Conservation (phyloP, 768 basidiomycete species). For the Lactarius hatsudake region DNA sequence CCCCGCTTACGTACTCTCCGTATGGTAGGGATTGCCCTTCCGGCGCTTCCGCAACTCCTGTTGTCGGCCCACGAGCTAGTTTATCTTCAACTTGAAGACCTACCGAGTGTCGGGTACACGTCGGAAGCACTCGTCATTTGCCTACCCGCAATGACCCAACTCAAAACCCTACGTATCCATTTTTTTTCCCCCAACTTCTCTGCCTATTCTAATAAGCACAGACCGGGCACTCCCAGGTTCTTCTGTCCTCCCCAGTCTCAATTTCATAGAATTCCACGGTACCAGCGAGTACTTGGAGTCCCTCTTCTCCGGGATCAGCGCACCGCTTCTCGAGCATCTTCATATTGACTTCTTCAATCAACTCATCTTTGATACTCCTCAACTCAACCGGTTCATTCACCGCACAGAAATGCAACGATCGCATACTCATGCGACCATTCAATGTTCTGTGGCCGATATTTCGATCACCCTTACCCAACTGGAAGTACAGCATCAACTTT, state of each 20-base stretch:
- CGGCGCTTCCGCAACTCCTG: background rate
- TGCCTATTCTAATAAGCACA: background rate
- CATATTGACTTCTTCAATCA: slow-evolving; percentile 8
- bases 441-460: background rate
- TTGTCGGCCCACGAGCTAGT: background rate
- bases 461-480: slow-evolving; percentile 2
- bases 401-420: background rate
- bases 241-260: background rate
- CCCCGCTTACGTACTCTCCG: slow-evolving; percentile 3
- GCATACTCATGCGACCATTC: background rate
- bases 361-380: background rate
- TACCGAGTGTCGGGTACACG: slow-evolving; percentile 1
- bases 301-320: background rate
- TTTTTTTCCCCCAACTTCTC: slow-evolving; percentile 1
- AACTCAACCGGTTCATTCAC: background rate
- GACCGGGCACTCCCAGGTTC: background rate
- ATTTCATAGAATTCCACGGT: slow-evolving; percentile 4
- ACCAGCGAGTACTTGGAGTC: slow-evolving; percentile 6
- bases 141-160: background rate
- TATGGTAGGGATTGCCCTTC: background rate
- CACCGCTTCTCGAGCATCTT: background rate
- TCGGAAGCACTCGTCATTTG: background rate
- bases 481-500: background rate
- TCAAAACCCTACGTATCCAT: slow-evolving; percentile 3
- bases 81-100: slow-evolving; percentile 2